Base-by-base conservation (phyloP, 2,329 filamentous ascomycete genomes). In the Verticillium nubilum region DNA sequence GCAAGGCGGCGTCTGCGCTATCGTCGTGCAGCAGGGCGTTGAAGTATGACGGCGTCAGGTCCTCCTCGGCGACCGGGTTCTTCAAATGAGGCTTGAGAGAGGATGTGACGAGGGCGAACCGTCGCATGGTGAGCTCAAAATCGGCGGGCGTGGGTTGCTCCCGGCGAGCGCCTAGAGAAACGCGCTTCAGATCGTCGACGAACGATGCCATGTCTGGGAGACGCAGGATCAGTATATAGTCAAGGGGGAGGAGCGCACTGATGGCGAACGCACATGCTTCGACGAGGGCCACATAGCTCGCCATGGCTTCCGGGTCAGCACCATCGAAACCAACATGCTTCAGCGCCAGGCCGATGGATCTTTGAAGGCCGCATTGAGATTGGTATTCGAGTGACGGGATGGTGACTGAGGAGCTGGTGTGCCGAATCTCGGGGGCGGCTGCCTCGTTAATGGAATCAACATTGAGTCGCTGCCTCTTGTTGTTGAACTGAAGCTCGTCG, bases 301-400 rank as follows among this genome's bases (percentile, higher is more conserved):
- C 84, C 65, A 88, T 70, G 1, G 85, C 84, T 58, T 85, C 81
- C 7, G 78, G 76, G 1, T 75, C 79, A 15, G 84, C 80, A 27
- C 76, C 74, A 29, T 80, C 75, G 64, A 87, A 88, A 28, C 86
- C 86, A 37, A 86, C 80, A 61, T 86, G 80, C 50, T 81, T 72
- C 28, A 88, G 69, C 3, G 79, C 78, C 59, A 87, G 68, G 0
- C 78, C 80, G 59, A 88, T 81, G 12, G 83, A 81, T 56, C 84
- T 80, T 53, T 79, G 77, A 27, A 88, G 72, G 1, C 79, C 76
- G 47, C 69, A 67, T 57, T 76, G 72, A n/a, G 73, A 70, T 61
- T 73, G 64, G 50, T 70, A 70, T 23, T 73, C 70, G 7, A 67
- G 66, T 28, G 65, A 69, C 27, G 68, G 69, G 23, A 64, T 57